Conservation (phyloP, 1,284 basidiomycete genomes). For the Trichosporon sp. region DNA sequence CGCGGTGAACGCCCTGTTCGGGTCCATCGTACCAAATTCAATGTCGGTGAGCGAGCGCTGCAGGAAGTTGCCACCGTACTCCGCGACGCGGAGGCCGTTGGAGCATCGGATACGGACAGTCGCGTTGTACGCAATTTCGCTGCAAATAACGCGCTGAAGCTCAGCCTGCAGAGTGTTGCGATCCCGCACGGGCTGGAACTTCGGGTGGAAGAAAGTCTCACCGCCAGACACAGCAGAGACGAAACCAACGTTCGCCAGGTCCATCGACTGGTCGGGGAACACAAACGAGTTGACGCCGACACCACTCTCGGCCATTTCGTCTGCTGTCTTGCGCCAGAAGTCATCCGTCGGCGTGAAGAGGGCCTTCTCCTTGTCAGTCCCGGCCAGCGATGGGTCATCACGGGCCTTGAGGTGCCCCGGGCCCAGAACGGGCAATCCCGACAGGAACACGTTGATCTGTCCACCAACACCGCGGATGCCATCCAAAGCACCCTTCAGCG, state of each 20-base stretch:
- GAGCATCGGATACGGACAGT: constrained; percentile 80
- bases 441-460: constrained; percentile 77
- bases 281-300: constrained; percentile 88
- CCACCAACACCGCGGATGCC: constrained; percentile 78
- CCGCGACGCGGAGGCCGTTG: constrained; percentile 68
- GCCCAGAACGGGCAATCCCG: constrained; percentile 72
- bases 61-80: constrained; percentile 77
- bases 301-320: constrained; percentile 83
- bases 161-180: constrained; percentile 65
- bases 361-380: constrained; percentile 81
- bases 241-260: constrained; percentile 78
- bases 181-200: constrained; percentile 73
- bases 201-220: constrained; percentile 86
- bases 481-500: constrained; percentile 67
- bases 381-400: constrained; percentile 71
- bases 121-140: constrained; percentile 76
- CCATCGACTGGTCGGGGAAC: constrained; percentile 75
- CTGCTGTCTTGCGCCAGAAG: constrained; percentile 75
- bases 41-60: constrained; percentile 71
- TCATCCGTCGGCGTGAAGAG: constrained; percentile 72
- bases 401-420: constrained; percentile 62
- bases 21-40: constrained; percentile 73
- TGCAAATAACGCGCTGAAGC: constrained; percentile 63
- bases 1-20: constrained; percentile 73
- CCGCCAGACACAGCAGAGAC: constrained; percentile 80